Evolutionary conservation across 306 rosid species (phyloP).

Genomic region (Quercus mongolica): DNA sequence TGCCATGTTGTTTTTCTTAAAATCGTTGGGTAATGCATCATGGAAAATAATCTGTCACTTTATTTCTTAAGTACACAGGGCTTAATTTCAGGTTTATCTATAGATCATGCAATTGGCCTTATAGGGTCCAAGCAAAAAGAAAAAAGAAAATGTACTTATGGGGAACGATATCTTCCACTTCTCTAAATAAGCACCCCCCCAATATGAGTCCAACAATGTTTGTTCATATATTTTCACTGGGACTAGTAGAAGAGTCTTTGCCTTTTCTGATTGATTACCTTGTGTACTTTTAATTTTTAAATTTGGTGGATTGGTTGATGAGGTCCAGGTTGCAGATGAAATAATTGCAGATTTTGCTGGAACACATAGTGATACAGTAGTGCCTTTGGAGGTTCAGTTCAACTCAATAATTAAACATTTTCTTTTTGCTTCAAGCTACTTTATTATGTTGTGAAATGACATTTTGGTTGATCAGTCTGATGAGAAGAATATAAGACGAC

Average conservation of each 20-base stretch:
- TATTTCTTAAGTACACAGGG: no score
- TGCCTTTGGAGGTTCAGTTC: conserved; percentile 23
- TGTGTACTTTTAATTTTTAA: not conserved
- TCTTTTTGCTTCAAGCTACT: not conserved
- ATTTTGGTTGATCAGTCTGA: conserved; percentile 16
- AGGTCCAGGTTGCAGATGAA: conserved; percentile 36
- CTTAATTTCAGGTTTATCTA: no score
- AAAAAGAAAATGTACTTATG: not conserved
- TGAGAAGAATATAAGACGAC: conserved; percentile 29
- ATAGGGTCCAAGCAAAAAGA: not conserved
- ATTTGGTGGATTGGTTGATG: not conserved
- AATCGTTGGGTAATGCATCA: not conserved
- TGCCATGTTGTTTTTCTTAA: not conserved
- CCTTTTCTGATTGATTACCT: not conserved
- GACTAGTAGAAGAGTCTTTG: not conserved
- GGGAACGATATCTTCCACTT: not conserved
- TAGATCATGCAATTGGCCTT: not conserved
- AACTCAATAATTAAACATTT: not conserved
- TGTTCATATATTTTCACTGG: not conserved
- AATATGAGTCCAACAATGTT: not conserved
- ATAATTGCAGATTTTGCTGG: conserved; percentile 20
- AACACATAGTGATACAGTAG: conserved; percentile 1
- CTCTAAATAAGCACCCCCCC: not conserved
- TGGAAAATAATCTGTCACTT: not conserved
- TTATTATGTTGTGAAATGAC: not conserved